Base-by-base conservation (phyloP, 257 asterid species). In the Cinchona pubescens region DNA sequence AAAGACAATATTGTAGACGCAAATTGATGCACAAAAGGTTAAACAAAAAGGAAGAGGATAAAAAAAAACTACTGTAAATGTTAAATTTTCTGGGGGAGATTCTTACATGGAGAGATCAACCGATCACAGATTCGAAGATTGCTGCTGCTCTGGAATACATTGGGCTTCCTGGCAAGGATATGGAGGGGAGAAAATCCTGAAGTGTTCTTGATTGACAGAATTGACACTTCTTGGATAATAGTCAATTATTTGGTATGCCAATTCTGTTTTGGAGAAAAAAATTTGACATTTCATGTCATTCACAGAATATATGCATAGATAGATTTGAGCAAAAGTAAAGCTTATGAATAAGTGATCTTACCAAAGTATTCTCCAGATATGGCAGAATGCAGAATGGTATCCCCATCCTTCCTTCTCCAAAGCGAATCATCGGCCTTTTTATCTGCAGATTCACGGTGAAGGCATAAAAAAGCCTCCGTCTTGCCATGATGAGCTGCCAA, bases 171-270 rank as follows among this genome's bases (percentile, higher is more conserved):
- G 30, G 88, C 90, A 46, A 88, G 85, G 71, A 80, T 27, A 76
- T 85, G 90, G 68, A 88, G 88, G 1, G 90, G 90, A 30, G 85
- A 78, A 63, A 74, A 83, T 68, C 93, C 93, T n/a, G n/a, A n/a
- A n/a, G n/a, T n/a, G n/a, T 4, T 84, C 82, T 38, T 30, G 67
- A 32, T 89, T 89, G 32, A 77, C 76, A 9, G 7, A 61, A 46
- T 79, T 37, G 15, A 80, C 79, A 58, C 85, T 80, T 27, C n/a
- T 59, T 55, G 64, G 72, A 51, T 79, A 79, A 23, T 21, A 2
- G 0, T 4, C 7, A 21, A 88, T 85, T 76, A 86, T 86, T 76
- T 72, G 61, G 56, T 49, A 32, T 30, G 89, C 87, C 76, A 86
- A 75, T 7, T n/a, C 92, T 86, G 85, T 67, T 46, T n/a, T 34